Base-by-base conservation (phyloP, 495 filamentous ascomycete genomes). In the Daldinia decipiens region DNA sequence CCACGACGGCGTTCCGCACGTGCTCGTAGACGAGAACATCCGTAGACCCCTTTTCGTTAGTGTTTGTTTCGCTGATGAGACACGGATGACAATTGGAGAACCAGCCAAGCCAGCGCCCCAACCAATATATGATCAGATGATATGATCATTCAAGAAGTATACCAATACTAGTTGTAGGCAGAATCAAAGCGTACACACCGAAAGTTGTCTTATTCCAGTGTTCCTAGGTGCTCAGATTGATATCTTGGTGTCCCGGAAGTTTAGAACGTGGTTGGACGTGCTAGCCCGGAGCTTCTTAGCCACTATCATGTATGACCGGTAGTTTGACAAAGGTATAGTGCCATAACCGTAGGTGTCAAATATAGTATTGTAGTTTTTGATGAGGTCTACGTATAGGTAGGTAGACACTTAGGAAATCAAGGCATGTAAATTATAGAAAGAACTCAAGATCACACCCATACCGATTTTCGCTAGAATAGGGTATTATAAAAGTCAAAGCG, bases 81-180 rank as follows among this genome's bases (percentile, higher is more conserved):
- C 50, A 53, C 50, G 4, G 26, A n/a, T 52, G 50, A 27, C 13
- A n/a, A 50, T 50, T 50, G 19, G 45, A 50, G 45, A 26, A 51
- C 11, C 45, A 21, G 45, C 8, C 17, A 9, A 19, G 19, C 27
- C 27, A 17, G 50, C 15, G 26, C 26, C 24, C 4, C 50, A n/a
- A 26, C 26, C 13, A 6, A 5, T 31, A 31, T 31, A n/a, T 29
- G 0, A 9, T 53, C 50, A 31, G 13, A 31, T 53, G 50, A 53
- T 24, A 31, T 53, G 26, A 31, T 31, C 50, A 53, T 31, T 9
- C 15, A 13, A 27, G 13, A n/a, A 53, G 24, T 12, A 52, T 26
- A n/a, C 12, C 11, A 3, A 52, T 27, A 52, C 43, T 21, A 9
- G n/a, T 47, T 47, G 24, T 1, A 11, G 9, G 7, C 3, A 21